A percentile compares a stretch with the other conserved stretches of the same genome.
phyloP scores from a whole-genome alignment of 2,329 filamentous ascomycete species.

The Claviceps spartinae region DNA sequence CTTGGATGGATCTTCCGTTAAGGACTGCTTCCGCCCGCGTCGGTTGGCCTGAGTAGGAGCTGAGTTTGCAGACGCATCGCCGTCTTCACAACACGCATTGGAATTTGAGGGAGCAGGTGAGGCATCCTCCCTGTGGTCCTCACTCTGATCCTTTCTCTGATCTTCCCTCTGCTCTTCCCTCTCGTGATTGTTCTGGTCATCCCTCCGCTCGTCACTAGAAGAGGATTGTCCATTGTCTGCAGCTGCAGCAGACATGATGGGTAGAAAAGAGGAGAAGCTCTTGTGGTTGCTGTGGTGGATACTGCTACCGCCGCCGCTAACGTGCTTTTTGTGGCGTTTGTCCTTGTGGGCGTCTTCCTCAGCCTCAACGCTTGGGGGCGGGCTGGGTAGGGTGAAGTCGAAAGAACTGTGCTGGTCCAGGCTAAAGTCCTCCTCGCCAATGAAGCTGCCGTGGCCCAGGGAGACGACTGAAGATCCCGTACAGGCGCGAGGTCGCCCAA shows the following conservation, averaged over 20 bases:
- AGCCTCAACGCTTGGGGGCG: slow-evolving; percentile 27
- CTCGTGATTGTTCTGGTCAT: slow-evolving; percentile 1
- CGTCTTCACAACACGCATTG: slow-evolving; percentile 24
- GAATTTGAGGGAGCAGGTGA: slow-evolving; percentile 25
- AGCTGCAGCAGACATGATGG: slow-evolving; percentile 30
- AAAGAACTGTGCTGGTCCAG: slow-evolving; percentile 56
- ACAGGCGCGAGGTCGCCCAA: slow-evolving; percentile 55
- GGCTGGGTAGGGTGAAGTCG: slow-evolving; percentile 48
- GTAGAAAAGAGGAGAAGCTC: slow-evolving; percentile 19
- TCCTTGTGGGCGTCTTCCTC: slow-evolving; percentile 33
- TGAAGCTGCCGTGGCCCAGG: slow-evolving; percentile 63
- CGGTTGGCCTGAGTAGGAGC: slow-evolving; percentile 58
- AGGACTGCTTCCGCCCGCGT: slow-evolving; percentile 92
- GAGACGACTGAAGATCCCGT: slow-evolving; percentile 56
- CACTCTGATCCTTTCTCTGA: slow-evolving; percentile 9
- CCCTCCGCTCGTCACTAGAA: slow-evolving; percentile 22
- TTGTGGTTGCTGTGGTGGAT: slow-evolving; percentile 25
- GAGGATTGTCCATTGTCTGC: slow-evolving; percentile 21
- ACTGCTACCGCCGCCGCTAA: slow-evolving; percentile 34
- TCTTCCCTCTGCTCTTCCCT: too few species aligned
- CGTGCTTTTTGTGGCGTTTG: slow-evolving; percentile 43
- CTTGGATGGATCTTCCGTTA: slow-evolving; percentile 96
- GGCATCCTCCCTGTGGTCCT: slow-evolving; percentile 22
- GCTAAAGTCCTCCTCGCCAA: slow-evolving; percentile 63
- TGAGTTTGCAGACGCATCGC: slow-evolving; percentile 29